Conservation (phyloP, 2,329 filamentous ascomycete species). For the Curvularia hawaiiensis region DNA sequence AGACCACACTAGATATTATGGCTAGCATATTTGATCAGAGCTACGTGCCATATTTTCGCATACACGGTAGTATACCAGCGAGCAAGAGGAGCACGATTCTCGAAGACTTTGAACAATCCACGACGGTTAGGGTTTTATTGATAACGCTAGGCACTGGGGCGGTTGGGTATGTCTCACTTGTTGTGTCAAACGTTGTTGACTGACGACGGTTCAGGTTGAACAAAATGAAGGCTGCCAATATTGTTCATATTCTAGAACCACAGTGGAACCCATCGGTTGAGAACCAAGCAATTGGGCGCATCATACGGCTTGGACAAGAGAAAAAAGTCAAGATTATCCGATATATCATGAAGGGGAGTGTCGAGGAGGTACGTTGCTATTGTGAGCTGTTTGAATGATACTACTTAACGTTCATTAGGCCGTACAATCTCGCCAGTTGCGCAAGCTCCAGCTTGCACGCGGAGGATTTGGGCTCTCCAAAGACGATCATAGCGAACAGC, state of each 20-base stretch:
- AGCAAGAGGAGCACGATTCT: slow-evolving; percentile 45
- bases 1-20: not conserved
- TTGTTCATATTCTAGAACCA: slow-evolving; percentile 58
- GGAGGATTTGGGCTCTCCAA: slow-evolving; percentile 9
- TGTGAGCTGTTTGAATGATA: not conserved
- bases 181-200: too few relatives aligned
- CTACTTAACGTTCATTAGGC: not conserved
- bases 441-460: slow-evolving; percentile 7
- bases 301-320: slow-evolving; percentile 55
- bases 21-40: not conserved
- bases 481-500: not conserved
- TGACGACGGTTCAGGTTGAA: slow-evolving; percentile 38
- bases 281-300: slow-evolving; percentile 58
- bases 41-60: slow-evolving; percentile 3
- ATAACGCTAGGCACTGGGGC: slow-evolving; percentile 61
- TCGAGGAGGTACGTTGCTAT: not conserved
- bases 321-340: slow-evolving; percentile 52
- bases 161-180: slow-evolving; percentile 49
- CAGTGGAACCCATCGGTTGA: slow-evolving; percentile 63
- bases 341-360: slow-evolving; percentile 52
- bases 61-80: not conserved
- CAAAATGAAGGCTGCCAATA: slow-evolving; percentile 56
- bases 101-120: slow-evolving; percentile 42
- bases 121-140: slow-evolving; percentile 49
- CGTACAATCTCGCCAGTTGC: slow-evolving; percentile 10